Conservation (phyloP, 179 eudicot genomes). For the Corrigiola litoralis region DNA sequence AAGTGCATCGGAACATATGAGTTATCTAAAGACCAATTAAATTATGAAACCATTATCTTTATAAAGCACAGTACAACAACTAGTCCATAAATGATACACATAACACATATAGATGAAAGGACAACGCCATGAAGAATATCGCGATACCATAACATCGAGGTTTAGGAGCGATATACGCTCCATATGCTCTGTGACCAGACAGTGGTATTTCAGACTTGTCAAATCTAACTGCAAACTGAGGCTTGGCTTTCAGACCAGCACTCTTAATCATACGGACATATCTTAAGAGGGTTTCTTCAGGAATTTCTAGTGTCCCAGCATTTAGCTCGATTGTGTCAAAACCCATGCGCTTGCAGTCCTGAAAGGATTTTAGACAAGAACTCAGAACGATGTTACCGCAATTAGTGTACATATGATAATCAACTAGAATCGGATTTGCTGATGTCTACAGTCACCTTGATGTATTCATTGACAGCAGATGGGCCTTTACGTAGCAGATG, state of each 20-base stretch:
- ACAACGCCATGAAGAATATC: neutral
- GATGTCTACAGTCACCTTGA: slow-evolving; percentile 45
- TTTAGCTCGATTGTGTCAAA: slow-evolving; percentile 81
- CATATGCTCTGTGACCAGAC: slow-evolving; percentile 61
- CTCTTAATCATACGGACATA: slow-evolving; percentile 72
- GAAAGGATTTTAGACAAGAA: slow-evolving; percentile 4
- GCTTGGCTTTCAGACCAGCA: slow-evolving; percentile 79
- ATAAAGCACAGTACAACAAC: neutral
- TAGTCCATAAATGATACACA: neutral
- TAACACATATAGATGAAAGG: neutral
- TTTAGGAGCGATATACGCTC: slow-evolving; percentile 61
- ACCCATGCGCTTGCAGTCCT: slow-evolving; percentile 92
- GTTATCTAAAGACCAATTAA: neutral
- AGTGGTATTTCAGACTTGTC: slow-evolving; percentile 73
- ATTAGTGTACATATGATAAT: neutral
- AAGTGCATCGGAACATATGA: neutral
- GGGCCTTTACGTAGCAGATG: slow-evolving; percentile 68
- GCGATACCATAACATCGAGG: slow-evolving; percentile 61
- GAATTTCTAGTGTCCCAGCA: slow-evolving; percentile 63
- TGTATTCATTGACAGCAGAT: slow-evolving; percentile 66
- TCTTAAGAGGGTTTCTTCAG: slow-evolving; percentile 79
- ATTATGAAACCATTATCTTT: neutral
- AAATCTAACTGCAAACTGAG: slow-evolving; percentile 74
- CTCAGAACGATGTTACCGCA: neutral
- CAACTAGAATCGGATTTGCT: neutral